Evolutionary conservation across 176 grass and related monocot species (phyloP), one percentile per base, ranked within the genome.

Genomic region (Phragmites australis): DNA sequence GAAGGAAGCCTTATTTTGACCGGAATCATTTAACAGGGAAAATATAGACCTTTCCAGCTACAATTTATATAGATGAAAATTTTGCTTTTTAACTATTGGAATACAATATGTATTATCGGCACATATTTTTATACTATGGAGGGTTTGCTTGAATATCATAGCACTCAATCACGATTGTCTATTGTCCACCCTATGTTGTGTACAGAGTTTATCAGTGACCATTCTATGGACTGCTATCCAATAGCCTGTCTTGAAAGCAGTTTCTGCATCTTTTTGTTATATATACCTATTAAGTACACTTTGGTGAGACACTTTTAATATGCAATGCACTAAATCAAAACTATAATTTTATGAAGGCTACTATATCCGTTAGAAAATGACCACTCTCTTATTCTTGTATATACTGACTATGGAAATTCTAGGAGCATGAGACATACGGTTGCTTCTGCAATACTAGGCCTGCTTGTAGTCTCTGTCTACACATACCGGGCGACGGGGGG

Each of bases 371-470:
- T 42, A 42, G 62, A 65, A 42, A 66, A 6, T 62, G 37, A 62
- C 73, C 51, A 68, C 15, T 26, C 12, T 83, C 46, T 81, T 83
- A 19, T 61, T 79, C 44, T 76, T 80, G 23, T 39, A 57, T 83
- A 19, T 70, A 81, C 81, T 82, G 25, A 81, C 79, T 71, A 31
- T 72, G 48, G 9, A 85, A 74, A 82, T 86, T 82, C 13, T 78
- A 97, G 93, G 90, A 90, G 83, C 75, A 99, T 93, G 90, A 96
- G 97, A 53, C 93, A 93, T 58, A 83, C 83, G 65, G 90, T 99
- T 80, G 97, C 97, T 25, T 81, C 90, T 81, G 87, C 89, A n/a
- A 91, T 96, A 67, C 84, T 96, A 56, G 72, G 87, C 53, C 73
- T 99, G 55, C 90, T 99, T 79, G 84, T 43, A n/a, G n/a, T n/a